Evolutionary conservation across 1,284 basidiomycete genomes (phyloP), one percentile per base, ranked within the genome.

Genomic region (Schizophyllum amplum): DNA sequence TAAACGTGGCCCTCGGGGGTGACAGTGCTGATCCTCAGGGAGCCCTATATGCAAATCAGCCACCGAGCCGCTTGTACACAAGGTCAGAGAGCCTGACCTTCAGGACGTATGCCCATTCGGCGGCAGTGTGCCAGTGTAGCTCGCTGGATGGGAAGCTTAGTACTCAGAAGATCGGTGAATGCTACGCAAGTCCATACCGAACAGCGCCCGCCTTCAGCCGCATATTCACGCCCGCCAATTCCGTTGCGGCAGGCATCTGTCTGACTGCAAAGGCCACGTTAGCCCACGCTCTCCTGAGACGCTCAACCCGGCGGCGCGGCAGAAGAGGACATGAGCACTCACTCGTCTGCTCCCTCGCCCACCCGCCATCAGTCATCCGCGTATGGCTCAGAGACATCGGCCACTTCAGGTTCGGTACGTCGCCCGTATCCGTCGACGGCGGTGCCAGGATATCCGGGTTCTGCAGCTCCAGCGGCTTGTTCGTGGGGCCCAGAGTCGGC

Each of bases 1-100:
- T 78, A 86, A 67, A 84, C 88, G 59, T 75, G 76, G 1, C 87
- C 87, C 1, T 84, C 69, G 1, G 75, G 57, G 63, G 86, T 81
- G 11, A 90, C 77, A 0, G 82, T 69, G 0, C 84, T 78, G 46
- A 91, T 71, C 68, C 86, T 82, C 2, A 24, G 20, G 11, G 20
- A 22, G 48, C 48, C 48, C 48, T 50, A 21, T 21, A 11, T 13
- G 33, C 13, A 3, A 2, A 17, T 42, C 33, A 42, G 33, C 7
- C 33, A 17, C 4, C 3, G 33, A 42, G 7, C 3, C 7, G 33
- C 33, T 2, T 9, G n/a, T n/a, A n/a, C 4, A 42, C 13, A 42
- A 2, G 33, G 33, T 4, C 3, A 17, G 33, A 9, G 9, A 21
- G 22, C 24, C 11, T 21, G 24, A n/a, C 48, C 20, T 50, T 50